Evolutionary conservation across 306 rosid genomes (phyloP).

Genomic region (Ochetophila trinervis): DNA sequence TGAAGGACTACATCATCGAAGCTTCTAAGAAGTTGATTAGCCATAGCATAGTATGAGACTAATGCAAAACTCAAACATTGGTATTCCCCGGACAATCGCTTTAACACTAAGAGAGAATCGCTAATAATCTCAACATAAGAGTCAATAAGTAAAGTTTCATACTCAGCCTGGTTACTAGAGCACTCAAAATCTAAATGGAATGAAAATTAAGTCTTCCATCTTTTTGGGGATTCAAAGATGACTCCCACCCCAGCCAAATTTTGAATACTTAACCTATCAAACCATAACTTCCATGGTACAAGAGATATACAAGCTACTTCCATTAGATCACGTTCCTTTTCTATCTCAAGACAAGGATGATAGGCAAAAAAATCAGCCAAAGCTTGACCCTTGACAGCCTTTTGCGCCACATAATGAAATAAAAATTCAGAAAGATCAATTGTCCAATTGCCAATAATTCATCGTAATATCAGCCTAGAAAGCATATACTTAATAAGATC

Average conservation of each 20-base stretch:
- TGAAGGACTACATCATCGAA: no score
- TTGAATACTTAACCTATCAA: background rate
- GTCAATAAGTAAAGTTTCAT: background rate
- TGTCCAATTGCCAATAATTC: background rate
- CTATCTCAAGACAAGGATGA: background rate
- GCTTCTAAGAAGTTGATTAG: no score
- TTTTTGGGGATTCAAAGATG: background rate
- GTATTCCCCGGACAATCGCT: background rate
- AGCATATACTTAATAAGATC: background rate
- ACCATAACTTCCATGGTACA: background rate
- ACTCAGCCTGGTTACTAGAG: background rate
- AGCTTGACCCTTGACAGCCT: background rate
- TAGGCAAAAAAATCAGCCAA: background rate
- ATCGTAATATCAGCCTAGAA: no score
- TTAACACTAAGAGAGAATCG: background rate
- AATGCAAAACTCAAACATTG: background rate
- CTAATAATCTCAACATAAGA: background rate
- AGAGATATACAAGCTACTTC: fast-evolving
- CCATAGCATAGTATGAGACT: no score
- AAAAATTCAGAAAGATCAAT: background rate
- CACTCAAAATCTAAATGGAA: background rate
- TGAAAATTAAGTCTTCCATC: background rate
- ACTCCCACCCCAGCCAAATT: fast-evolving
- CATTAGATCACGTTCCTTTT: background rate
- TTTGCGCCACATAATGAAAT: background rate